Evolutionary conservation across 106 monocot species (phyloP).

Genomic region (Phalaenopsis equestris): DNA sequence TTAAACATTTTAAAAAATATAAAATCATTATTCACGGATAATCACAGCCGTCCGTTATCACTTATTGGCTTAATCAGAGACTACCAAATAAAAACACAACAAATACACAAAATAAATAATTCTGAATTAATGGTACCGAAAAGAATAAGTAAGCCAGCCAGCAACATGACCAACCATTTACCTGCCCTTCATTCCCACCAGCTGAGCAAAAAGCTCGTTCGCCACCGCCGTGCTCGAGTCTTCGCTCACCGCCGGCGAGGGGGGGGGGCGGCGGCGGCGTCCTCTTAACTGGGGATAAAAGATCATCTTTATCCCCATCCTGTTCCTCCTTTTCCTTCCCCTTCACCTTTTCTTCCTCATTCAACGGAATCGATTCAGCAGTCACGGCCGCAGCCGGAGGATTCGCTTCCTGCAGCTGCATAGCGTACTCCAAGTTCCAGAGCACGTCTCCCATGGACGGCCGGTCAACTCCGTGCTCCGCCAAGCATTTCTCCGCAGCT

Average conservation of each 20-base stretch:
- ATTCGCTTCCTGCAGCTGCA: constrained; percentile 26
- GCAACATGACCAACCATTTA: background rate
- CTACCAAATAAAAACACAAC: too few species aligned
- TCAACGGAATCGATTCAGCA: background rate
- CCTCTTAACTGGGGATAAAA: background rate
- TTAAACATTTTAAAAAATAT: too few species aligned
- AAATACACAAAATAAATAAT: too few species aligned
- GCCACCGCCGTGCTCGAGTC: constrained; percentile 23
- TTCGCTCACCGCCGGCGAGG: background rate
- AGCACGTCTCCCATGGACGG: constrained; percentile 32
- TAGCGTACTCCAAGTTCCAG: constrained; percentile 24
- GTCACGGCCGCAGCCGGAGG: background rate
- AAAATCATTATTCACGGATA: too few species aligned
- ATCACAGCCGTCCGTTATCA: too few species aligned
- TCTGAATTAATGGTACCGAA: too few species aligned
- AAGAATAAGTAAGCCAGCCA: background rate
- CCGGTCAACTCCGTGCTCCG: constrained; percentile 23
- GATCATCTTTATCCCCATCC: background rate
- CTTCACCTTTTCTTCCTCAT: background rate
- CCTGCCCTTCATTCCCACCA: constrained; percentile 35
- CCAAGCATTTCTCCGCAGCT: constrained; percentile 29
- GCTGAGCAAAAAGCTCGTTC: constrained; percentile 28
- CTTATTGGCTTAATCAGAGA: too few species aligned
- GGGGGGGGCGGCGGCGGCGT: too few species aligned
- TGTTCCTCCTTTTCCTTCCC: background rate